Percentiles rank a stretch among this genome's conserved stretches.
Evolutionary conservation across 345 rosid species (phyloP).

Genomic region (Gossypium rotundifolium): DNA sequence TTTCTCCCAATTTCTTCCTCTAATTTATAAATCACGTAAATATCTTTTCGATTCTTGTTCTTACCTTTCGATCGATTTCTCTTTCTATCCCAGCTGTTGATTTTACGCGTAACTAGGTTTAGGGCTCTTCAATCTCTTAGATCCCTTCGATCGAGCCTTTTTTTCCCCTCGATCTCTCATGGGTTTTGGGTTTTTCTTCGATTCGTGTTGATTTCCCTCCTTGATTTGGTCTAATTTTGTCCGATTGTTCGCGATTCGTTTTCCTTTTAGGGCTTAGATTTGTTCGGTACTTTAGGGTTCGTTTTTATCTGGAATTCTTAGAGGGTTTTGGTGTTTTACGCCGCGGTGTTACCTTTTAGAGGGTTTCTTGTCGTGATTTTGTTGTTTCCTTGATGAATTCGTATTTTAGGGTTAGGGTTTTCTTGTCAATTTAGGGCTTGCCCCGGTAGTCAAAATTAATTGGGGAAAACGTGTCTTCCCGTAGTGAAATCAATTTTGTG

Average conservation of each 20-base stretch:
- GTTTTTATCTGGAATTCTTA: background rate
- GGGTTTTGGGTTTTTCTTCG: background rate
- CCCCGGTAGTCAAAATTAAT: background rate
- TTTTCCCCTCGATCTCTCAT: background rate
- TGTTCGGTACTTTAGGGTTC: background rate
- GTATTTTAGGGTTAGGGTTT: constrained; percentile 11
- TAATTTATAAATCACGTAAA: constrained; percentile 2
- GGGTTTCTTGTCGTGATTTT: background rate
- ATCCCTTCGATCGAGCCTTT: constrained; percentile 5
- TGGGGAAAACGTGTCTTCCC: background rate
- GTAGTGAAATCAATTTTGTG: background rate
- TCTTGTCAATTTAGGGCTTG: background rate
- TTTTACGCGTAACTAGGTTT: constrained; percentile 30
- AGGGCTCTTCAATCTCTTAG: constrained; percentile 23
- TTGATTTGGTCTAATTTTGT: background rate
- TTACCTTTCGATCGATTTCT: constrained; percentile 18
- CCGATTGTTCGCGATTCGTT: background rate
- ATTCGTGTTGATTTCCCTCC: background rate
- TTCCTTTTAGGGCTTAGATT: background rate
- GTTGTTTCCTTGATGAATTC: background rate
- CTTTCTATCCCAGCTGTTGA: background rate
- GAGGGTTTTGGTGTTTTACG: background rate
- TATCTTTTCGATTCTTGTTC: constrained; percentile 7
- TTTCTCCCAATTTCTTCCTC: background rate
- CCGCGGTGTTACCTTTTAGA: too few species aligned